Evolutionary conservation across 2,329 filamentous ascomycete species (phyloP), one percentile per base, ranked within the genome.

Genomic region (Aspergillus pseudonomiae): DNA sequence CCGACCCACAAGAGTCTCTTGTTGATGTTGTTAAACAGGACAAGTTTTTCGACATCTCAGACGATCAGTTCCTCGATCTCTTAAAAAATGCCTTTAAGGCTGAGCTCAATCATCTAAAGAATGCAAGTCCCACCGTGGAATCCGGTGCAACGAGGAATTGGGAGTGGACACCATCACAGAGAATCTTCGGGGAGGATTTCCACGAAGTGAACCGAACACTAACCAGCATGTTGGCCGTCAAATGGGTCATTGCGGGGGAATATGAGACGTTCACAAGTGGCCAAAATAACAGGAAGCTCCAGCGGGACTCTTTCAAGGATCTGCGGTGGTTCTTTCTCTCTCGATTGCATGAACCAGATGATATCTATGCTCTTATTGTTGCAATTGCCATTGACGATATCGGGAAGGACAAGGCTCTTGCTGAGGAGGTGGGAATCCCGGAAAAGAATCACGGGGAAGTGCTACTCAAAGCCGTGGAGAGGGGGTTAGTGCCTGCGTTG

Each of bases 121-220:
- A 63, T 46, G 62, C 62, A 16, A 61, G 54, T 32, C 43, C 59
- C 4, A 63, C 62, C 7, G 61, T 63, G 30, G 61, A 63, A 24
- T 63, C 61, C 4, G 43, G 19, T 4, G 6, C 50, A 2, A 60
- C 14, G 16, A 16, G 39, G 26, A 19, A 41, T 24, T 43, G 24
- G 12, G 3, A 46, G 2, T 53, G 30, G 60, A 54, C 64, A 24
- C 61, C 61, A 5, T 65, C 64, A 4, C 9, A 50, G 7, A 6
- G 32, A n/a, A 14, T 62, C 50, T 60, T 48, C 43, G 68, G 59
- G 3, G 30, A 64, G 12, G 70, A 79, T n/a, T 79, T 73, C 52
- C 48, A 45, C 10, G 79, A 81, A 66, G 73, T 80, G 41, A 79
- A 80, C 56, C 77, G 79, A 24, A 80, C 79, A 0, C 69, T 80